Evolutionary conservation across 805 yeast genomes (phyloP).

Genomic region (Candida yuanshanica): DNA sequence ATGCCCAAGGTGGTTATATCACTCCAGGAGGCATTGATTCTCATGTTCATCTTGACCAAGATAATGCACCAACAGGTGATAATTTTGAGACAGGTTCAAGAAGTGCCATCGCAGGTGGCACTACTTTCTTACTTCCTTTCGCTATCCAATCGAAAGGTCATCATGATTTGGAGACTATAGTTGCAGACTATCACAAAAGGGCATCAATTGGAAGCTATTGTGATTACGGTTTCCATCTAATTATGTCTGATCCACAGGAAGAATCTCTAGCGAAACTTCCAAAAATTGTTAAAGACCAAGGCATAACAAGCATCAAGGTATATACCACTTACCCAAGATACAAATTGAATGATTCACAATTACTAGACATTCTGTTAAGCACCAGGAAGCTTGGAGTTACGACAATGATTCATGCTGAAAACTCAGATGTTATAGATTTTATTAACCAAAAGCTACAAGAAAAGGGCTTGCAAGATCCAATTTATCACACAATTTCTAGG

Average conservation of each 20-base stretch:
- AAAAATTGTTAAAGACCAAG: conserved; percentile 23
- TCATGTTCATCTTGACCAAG: conserved; percentile 44
- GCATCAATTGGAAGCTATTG: conserved; percentile 32
- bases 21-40: conserved; percentile 50
- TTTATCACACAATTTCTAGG: conserved; percentile 39
- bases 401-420: conserved; percentile 48
- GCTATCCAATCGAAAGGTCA: conserved; percentile 37
- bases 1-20: conserved; percentile 41
- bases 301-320: conserved; percentile 23
- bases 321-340: conserved; percentile 42
- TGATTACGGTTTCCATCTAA: conserved; percentile 45
- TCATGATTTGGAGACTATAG: conserved; percentile 24
- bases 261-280: conserved; percentile 30
- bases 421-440: conserved; percentile 39
- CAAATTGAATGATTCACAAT: conserved; percentile 35
- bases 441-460: conserved; percentile 34
- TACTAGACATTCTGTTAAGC: conserved; percentile 33
- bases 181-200: conserved; percentile 27
- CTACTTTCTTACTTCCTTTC: conserved; percentile 42
- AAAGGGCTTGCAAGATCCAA: conserved; percentile 35
- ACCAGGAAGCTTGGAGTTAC: conserved; percentile 38
- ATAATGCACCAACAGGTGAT: conserved; percentile 37
- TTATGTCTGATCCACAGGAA: conserved; percentile 31
- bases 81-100: conserved; percentile 39
- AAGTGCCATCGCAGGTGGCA: conserved; percentile 45